Evolutionary conservation across 2,329 filamentous ascomycete genomes (phyloP).

Genomic region (Gnomoniopsis sp.): DNA sequence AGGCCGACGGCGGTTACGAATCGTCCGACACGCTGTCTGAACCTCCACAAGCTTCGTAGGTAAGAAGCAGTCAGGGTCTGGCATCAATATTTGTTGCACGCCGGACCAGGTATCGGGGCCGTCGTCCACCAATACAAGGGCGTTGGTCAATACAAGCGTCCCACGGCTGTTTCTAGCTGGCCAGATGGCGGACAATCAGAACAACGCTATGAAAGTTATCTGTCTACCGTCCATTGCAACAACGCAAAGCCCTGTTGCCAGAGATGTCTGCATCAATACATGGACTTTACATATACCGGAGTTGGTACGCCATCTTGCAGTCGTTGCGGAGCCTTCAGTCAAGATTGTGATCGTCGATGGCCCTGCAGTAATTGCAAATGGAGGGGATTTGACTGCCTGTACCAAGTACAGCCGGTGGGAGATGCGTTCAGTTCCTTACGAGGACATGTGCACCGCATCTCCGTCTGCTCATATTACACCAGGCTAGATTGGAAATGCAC

Average conservation of each 20-base stretch:
- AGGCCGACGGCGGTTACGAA: constrained; percentile 51
- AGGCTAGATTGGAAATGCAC: neutral
- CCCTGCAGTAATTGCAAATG: neutral
- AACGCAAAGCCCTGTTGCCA: neutral
- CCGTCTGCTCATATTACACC: neutral
- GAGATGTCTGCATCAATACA: neutral
- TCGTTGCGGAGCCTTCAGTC: neutral
- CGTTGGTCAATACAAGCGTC: too few species aligned
- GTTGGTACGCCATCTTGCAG: neutral
- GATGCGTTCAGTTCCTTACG: neutral
- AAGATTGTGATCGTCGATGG: neutral
- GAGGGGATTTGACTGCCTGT: neutral
- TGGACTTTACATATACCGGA: neutral
- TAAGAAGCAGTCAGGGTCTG: neutral
- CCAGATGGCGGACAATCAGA: neutral
- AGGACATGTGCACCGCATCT: neutral
- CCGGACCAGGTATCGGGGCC: neutral
- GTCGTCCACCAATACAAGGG: too few species aligned
- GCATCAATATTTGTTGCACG: neutral
- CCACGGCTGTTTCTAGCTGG: too few species aligned
- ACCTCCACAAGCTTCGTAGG: constrained; percentile 34
- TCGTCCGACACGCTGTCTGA: constrained; percentile 56
- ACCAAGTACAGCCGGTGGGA: neutral
- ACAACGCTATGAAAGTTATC: neutral
- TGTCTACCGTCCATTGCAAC: neutral